Conservation (phyloP, 352 stramenopile species). For the Halophytophthora polymorphica region DNA sequence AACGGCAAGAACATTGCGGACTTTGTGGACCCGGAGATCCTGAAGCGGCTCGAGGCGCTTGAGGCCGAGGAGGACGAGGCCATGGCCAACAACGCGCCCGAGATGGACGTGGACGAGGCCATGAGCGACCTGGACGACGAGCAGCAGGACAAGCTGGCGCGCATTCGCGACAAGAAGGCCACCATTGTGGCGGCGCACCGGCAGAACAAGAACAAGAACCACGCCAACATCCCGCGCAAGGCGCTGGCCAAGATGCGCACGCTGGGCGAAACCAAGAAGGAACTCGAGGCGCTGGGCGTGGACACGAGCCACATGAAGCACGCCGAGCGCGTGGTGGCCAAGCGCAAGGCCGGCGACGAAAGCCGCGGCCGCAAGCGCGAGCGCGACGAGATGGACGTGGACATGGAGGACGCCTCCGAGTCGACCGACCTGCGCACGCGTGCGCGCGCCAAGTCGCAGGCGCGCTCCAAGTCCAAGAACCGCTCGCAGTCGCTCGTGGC, state of each 20-base stretch:
- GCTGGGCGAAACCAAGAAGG: conserved; percentile 86
- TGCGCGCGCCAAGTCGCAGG: conserved; percentile 63
- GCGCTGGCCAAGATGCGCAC: conserved; percentile 74
- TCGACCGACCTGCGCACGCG: conserved; percentile 69
- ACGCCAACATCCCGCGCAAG: conserved; percentile 86
- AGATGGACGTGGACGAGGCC: conserved; percentile 84
- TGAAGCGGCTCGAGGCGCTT: conserved; percentile 93
- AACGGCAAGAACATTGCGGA: conserved; percentile 99
- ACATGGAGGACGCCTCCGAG: conserved; percentile 87
- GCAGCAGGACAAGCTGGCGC: conserved; percentile 89
- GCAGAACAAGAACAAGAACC: conserved; percentile 96
- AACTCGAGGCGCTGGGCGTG: conserved; percentile 88
- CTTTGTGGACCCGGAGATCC: conserved; percentile 98
- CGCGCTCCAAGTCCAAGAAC: conserved; percentile 79
- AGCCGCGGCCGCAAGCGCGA: conserved; percentile 83
- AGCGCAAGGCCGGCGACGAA: conserved; percentile 63
- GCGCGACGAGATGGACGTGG: conserved; percentile 78
- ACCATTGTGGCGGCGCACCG: conserved; percentile 82
- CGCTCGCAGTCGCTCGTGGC: conserved; percentile 76
- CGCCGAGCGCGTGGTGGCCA: conserved; percentile 65
- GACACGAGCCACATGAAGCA: conserved; percentile 92
- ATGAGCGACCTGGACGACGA: conserved; percentile 95
- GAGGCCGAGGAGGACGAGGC: conserved; percentile 97
- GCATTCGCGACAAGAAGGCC: conserved; percentile 83
- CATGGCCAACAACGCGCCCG: conserved; percentile 87